phyloP scores from a whole-genome alignment of 2,329 filamentous ascomycete genomes.

The Claviceps cyperi region DNA sequence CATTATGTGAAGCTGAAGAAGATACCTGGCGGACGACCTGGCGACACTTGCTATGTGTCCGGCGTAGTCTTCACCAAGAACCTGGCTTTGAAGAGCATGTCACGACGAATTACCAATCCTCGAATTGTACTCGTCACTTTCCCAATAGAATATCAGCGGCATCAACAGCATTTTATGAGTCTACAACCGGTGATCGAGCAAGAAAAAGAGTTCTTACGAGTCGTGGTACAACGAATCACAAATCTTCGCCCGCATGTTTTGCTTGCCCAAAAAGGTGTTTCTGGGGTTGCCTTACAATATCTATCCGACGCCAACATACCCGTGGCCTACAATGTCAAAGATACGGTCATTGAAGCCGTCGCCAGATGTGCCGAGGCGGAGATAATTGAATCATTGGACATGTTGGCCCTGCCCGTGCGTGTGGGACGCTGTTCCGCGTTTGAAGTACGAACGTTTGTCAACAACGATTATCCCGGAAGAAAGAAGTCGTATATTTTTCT shows the following conservation, averaged over 20 bases:
- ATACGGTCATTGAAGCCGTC: conserved; percentile 88
- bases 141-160: conserved; percentile 86
- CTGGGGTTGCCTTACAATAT: conserved; percentile 78
- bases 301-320: conserved; percentile 80
- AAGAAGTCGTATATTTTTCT: conserved; percentile 96
- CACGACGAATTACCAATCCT: conserved; percentile 67
- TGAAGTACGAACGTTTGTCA: conserved; percentile 89
- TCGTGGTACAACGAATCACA: conserved; percentile 82
- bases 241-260: conserved; percentile 73
- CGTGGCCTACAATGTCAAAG: conserved; percentile 92
- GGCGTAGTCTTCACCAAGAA: conserved; percentile 98
- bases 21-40: conserved; percentile 76
- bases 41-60: conserved; percentile 91
- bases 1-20: conserved; percentile 98
- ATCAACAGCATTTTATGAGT: conserved; percentile 87
- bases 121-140: conserved; percentile 89
- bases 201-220: conserved; percentile 83
- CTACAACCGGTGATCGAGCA: conserved; percentile 92
- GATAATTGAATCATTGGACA: conserved; percentile 89
- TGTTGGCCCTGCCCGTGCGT: conserved; percentile 58
- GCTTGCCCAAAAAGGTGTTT: conserved; percentile 85
- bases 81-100: conserved; percentile 90
- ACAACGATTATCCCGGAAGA: conserved; percentile 53
- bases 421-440: conserved; percentile 75
- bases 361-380: conserved; percentile 82